Evolutionary conservation across 1,284 basidiomycete genomes (phyloP), one percentile per base, ranked within the genome.

Genomic region (Chalciporus piperatoides): DNA sequence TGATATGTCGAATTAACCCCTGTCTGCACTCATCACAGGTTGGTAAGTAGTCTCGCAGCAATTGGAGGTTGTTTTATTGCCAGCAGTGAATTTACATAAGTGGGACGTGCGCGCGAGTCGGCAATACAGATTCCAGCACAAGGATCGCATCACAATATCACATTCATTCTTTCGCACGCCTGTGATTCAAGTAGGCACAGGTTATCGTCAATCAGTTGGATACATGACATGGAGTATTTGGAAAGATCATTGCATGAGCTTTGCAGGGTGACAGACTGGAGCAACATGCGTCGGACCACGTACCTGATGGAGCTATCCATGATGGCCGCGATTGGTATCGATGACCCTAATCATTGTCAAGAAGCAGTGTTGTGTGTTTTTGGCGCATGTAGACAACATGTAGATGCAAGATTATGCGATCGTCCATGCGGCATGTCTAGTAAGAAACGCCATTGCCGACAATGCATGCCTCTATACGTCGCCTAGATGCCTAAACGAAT

Each of bases 281-380:
- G 41, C 38, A 35, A 41, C 63, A 62, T 51, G 62, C 40, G 45
- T 50, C 47, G 23, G 24, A 49, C 43, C 60, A 63, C 36, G 59
- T 46, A 27, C 49, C 30, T 51, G 60, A 61, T 66, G 48, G 36
- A 35, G 40, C 28, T 49, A 48, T 50, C 21, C 46, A 17, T 43
- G 52, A 64, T 63, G 46, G 38, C 52, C 49, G 38, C 60, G 60
- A 62, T 67, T 58, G 49, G 62, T 11, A 67, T 63, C 44, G 59
- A 66, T 66, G 59, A 36, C 56, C 58, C 62, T 35, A 45, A 39
- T 45, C 38, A 28, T 50, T 37, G 51, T 49, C 44, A 42, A 48
- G 35, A 37, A 28, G 23, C 14, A 3, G 19, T 36, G 44, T 44
- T 49, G 45, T 53, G 54, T 62, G 44, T 51, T 51, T 41, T 12